A percentile compares a stretch with the other conserved stretches of the same genome.
These are phyloP conservation scores for Trichoderma koningiopsis DNA, from an alignment of 2,329 filamentous ascomycete genomes.

Conservation along the genomic window DNA sequence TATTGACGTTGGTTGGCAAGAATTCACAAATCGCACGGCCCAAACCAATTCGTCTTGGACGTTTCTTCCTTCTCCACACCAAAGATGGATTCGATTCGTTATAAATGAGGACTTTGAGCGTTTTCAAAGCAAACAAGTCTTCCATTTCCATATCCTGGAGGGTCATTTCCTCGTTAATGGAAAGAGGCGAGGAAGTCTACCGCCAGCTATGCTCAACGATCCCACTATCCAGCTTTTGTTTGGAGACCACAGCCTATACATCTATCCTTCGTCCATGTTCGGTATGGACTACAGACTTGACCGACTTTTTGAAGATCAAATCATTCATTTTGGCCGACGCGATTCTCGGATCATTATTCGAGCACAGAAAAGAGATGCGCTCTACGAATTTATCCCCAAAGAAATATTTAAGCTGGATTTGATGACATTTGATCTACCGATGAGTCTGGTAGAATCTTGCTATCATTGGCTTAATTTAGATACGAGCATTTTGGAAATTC, in stretches of 20 bases:
- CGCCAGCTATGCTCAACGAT: constrained; percentile 50
- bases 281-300: constrained; percentile 55
- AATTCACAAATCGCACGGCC: neutral
- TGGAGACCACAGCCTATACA: constrained; percentile 52
- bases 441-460: constrained; percentile 51
- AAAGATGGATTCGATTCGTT: neutral
- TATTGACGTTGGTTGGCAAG: neutral
- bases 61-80: neutral
- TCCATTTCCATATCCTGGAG: constrained; percentile 41
- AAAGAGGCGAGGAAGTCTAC: constrained; percentile 49
- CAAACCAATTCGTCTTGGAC: neutral
- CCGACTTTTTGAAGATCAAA: constrained; percentile 30
- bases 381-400: constrained; percentile 42
- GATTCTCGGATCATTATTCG: neutral
- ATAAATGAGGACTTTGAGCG: neutral
- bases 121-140: constrained; percentile 24
- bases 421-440: constrained; percentile 52
- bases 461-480: constrained; percentile 62
- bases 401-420: constrained; percentile 33
- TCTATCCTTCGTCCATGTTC: constrained; percentile 51
- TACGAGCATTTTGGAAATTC: constrained; percentile 50
- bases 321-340: constrained; percentile 46
- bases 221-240: constrained; percentile 53
- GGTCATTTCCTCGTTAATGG: constrained; percentile 43
- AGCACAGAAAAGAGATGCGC: constrained; percentile 32